Conservation (phyloP, 2,329 filamentous ascomycete species). For the Pseudocercospora eumusae region DNA sequence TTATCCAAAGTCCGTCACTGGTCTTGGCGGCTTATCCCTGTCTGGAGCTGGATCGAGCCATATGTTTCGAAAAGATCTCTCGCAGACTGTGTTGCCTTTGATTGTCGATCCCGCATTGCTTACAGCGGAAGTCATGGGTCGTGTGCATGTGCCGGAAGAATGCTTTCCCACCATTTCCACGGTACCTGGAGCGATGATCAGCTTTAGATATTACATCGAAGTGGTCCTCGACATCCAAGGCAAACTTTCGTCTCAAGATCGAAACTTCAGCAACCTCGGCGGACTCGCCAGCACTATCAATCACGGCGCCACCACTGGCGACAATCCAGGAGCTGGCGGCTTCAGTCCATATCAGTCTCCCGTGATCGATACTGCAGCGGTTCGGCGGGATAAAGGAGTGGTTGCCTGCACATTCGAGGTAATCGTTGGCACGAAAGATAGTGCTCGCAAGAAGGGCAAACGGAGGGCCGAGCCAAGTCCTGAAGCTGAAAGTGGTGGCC, state of each 20-base stretch:
- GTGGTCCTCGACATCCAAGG: constrained; percentile 91
- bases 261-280: constrained; percentile 39
- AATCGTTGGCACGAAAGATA: constrained; percentile 82
- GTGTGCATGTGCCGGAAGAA: constrained; percentile 84
- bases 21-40: constrained; percentile 80
- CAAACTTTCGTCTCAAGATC: constrained; percentile 74
- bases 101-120: constrained; percentile 82
- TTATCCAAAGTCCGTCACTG: constrained; percentile 83
- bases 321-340: constrained; percentile 15
- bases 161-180: constrained; percentile 87
- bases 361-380: constrained; percentile 82
- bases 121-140: constrained; percentile 76
- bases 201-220: constrained; percentile 91
- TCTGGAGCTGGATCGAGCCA: constrained; percentile 84
- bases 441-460: constrained; percentile 53
- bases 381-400: constrained; percentile 89
- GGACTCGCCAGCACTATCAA: constrained; percentile 31
- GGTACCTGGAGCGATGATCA: constrained; percentile 91
- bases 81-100: constrained; percentile 83
- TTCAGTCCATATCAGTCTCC: constrained; percentile 47
- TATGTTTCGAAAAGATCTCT: constrained; percentile 92
- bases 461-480: constrained; percentile 39
- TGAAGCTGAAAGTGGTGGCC: constrained; percentile 7
- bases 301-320: constrained; percentile 14
- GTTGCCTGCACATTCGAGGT: constrained; percentile 84